Evolutionary conservation across 2,329 filamentous ascomycete genomes (phyloP).

Genomic region (Plenodomus biglobosus): DNA sequence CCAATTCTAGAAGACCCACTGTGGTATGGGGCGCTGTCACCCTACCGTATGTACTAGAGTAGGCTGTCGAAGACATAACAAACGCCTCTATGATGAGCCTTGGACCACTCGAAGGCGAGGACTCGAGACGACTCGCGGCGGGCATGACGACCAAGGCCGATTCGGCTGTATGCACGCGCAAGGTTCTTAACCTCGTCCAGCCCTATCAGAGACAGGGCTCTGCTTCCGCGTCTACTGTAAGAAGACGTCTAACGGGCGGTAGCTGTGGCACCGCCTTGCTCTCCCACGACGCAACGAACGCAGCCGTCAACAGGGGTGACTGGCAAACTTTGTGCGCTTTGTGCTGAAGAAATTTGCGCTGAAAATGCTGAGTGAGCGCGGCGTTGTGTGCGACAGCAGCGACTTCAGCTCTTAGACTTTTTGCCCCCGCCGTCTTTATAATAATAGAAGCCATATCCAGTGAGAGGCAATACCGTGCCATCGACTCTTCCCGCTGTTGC

Average conservation of each 20-base stretch:
- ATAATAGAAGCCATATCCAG: constrained; percentile 21
- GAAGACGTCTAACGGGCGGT: constrained; percentile 31
- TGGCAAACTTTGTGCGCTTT: constrained; percentile 3
- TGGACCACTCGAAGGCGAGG: neutral
- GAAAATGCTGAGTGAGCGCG: constrained; percentile 21
- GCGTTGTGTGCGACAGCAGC: constrained; percentile 14
- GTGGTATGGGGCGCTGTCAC: neutral
- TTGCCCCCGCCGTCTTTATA: constrained; percentile 7
- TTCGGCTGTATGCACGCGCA: constrained; percentile 13
- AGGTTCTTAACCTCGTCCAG: constrained; percentile 11
- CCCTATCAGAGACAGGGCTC: constrained; percentile 26
- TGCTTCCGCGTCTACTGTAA: constrained; percentile 19
- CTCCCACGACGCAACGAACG: constrained; percentile 21
- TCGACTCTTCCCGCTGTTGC: constrained; percentile 16
- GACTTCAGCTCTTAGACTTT: constrained; percentile 19
- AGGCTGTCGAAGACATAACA: constrained; percentile 3
- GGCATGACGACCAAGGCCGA: neutral
- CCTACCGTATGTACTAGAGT: neutral
- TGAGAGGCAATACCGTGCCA: constrained; percentile 11
- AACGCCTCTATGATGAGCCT: neutral
- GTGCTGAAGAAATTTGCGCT: constrained; percentile 14
- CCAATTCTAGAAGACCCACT: constrained; percentile 16
- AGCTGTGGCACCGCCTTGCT: constrained; percentile 24
- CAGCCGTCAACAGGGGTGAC: constrained; percentile 17
- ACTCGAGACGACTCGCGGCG: neutral